phyloP scores from a whole-genome alignment of 2,329 filamentous ascomycete genomes.

The Eutypa lata region DNA sequence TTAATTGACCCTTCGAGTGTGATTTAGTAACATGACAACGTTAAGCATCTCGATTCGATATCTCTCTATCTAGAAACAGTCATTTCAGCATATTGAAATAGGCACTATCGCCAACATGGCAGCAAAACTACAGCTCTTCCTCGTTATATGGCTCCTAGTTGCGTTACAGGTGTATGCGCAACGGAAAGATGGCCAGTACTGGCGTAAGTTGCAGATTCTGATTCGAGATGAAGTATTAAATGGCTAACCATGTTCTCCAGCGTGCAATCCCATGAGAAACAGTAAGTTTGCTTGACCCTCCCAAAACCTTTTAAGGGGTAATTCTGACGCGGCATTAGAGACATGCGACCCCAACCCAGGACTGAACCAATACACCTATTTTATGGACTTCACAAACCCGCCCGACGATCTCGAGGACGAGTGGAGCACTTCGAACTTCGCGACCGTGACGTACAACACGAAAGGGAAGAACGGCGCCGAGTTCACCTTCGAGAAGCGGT shows the following conservation, averaged over 20 bases:
- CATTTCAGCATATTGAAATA: background rate
- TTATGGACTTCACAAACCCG: slow-evolving; percentile 16
- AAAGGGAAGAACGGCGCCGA: slow-evolving; percentile 14
- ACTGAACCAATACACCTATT: slow-evolving; percentile 11
- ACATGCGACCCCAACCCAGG: slow-evolving; percentile 14
- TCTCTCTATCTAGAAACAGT: background rate
- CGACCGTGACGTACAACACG: slow-evolving; percentile 13
- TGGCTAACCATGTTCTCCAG: slow-evolving; percentile 2
- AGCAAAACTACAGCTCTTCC: background rate
- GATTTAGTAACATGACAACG: too few relatives aligned
- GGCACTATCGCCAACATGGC: background rate
- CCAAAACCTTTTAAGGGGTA: background rate
- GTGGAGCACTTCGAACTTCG: slow-evolving; percentile 16
- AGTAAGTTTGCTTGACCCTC: slow-evolving; percentile 1
- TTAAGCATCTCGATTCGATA: background rate
- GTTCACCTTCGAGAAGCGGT: slow-evolving; percentile 12
- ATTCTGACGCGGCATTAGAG: background rate
- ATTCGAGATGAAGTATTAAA: background rate
- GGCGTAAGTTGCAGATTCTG: slow-evolving; percentile 6
- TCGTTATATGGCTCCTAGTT: background rate
- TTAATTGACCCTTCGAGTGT: background rate
- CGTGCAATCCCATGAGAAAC: slow-evolving; percentile 13
- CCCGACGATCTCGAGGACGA: slow-evolving; percentile 1
- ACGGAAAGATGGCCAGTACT: slow-evolving; percentile 11
- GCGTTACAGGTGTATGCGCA: slow-evolving; percentile 2